Conservation (phyloP, 2,329 filamentous ascomycete species). For the Fusarium sp. region DNA sequence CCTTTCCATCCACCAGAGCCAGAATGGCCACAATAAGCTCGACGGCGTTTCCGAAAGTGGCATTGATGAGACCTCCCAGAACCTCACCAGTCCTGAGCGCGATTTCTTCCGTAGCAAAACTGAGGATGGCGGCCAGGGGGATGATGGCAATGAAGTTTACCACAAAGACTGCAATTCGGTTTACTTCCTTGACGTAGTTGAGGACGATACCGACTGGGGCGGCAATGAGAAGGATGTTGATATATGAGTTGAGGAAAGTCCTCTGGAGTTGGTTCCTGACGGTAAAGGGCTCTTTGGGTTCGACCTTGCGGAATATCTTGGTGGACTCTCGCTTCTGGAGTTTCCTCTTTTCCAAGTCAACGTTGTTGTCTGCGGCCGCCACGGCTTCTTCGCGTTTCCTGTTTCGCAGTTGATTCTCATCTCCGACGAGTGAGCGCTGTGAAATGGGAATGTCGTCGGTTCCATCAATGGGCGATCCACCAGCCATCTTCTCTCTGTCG, state of each 20-base stretch:
- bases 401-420: constrained; percentile 49
- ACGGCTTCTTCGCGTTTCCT: constrained; percentile 47
- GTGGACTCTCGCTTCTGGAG: constrained; percentile 58
- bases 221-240: constrained; percentile 84
- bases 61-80: constrained; percentile 88
- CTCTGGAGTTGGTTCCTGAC: constrained; percentile 75
- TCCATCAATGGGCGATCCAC: constrained; percentile 37
- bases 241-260: constrained; percentile 84
- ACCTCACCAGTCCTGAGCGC: constrained; percentile 85
- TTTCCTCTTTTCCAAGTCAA: constrained; percentile 46
- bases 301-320: constrained; percentile 59
- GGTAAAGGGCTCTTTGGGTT: constrained; percentile 69
- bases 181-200: constrained; percentile 69
- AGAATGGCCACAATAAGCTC: constrained; percentile 91
- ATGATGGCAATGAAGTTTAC: constrained; percentile 96
- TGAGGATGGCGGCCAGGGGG: constrained; percentile 86
- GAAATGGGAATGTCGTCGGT: constrained; percentile 36
- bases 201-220: constrained; percentile 85
- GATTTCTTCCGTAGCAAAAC: constrained; percentile 91
- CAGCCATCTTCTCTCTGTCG: constrained; percentile 27
- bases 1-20: constrained; percentile 78
- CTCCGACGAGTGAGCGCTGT: constrained; percentile 38
- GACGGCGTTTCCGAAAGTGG: constrained; percentile 92
- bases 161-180: constrained; percentile 77
- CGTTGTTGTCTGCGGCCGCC: constrained; percentile 14